Evolutionary conservation across 257 asterid species (phyloP).

Genomic region (Thymus quinquecostatus): DNA sequence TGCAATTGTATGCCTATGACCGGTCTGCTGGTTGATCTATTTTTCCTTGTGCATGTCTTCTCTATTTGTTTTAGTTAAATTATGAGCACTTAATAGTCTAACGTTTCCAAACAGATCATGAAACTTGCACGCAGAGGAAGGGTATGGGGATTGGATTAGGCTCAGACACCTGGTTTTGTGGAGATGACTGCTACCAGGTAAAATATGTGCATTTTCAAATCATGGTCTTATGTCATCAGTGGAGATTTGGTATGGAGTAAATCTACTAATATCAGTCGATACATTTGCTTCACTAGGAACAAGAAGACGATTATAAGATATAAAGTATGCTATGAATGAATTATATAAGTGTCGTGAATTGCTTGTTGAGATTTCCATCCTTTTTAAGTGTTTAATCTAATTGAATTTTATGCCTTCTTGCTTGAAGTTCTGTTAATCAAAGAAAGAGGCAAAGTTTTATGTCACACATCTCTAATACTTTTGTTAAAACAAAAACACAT

Average conservation of each 20-base stretch:
- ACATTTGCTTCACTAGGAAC: constrained; percentile 26
- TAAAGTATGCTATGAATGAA: constrained; percentile 3
- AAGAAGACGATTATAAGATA: neutral
- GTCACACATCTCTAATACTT: neutral
- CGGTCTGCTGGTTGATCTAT: constrained; percentile 5
- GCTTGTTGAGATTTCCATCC: neutral
- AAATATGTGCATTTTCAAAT: constrained; percentile 26
- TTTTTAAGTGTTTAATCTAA: constrained; percentile 12
- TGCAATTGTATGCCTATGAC: constrained; percentile 25
- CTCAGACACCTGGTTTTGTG: constrained; percentile 85
- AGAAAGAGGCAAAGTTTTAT: constrained; percentile 22
- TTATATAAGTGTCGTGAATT: neutral
- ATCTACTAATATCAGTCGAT: constrained; percentile 7
- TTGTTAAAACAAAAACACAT: neutral
- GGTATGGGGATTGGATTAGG: constrained; percentile 45
- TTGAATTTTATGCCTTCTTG: constrained; percentile 22
- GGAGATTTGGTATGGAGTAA: constrained; percentile 5
- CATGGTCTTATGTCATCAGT: constrained; percentile 14
- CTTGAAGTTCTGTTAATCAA: constrained; percentile 22
- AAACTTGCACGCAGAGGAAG: constrained; percentile 59
- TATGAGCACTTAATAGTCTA: constrained; percentile 34
- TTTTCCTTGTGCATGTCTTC: constrained; percentile 8
- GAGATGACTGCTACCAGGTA: constrained; percentile 85
- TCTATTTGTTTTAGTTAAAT: constrained; percentile 16
- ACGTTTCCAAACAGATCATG: constrained; percentile 72